Conservation (phyloP, 768 basidiomycete species). For the Phylloporus sp. region DNA sequence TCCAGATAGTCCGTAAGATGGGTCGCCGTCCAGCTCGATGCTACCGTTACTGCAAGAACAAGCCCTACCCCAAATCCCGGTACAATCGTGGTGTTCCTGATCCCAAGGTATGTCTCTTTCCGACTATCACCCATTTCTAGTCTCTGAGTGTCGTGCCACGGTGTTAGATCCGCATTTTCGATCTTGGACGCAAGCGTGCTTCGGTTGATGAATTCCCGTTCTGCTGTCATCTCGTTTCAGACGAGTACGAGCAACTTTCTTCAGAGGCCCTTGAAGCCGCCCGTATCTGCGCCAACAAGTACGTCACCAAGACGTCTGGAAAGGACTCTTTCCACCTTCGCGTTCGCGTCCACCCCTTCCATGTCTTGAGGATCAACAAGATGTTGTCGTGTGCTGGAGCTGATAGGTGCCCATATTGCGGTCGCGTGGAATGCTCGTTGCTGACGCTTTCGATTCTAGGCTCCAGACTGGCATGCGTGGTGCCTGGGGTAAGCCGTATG, state of each 20-base stretch:
- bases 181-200: constrained; percentile 93
- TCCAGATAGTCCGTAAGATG: constrained; percentile 44
- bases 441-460: constrained; percentile 33
- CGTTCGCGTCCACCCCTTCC: constrained; percentile 97
- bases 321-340: constrained; percentile 99
- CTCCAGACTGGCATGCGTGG: constrained; percentile 98
- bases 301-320: constrained; percentile 95
- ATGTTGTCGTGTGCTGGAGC: constrained; percentile 99
- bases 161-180: constrained; percentile 90
- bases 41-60: constrained; percentile 99
- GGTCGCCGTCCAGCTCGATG: constrained; percentile 97
- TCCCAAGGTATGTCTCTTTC: constrained; percentile 56
- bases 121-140: neutral
- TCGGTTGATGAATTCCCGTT: constrained; percentile 97
- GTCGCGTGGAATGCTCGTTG: fast-evolving
- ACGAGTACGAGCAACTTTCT: constrained; percentile 96
- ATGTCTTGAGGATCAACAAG: constrained; percentile 99
- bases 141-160: neutral
- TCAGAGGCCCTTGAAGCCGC: constrained; percentile 96
- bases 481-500: constrained; percentile 99
- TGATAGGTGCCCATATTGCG: constrained; percentile 60
- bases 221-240: constrained; percentile 93
- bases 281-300: constrained; percentile 99
- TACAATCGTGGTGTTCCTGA: constrained; percentile 99
- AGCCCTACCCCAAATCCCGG: constrained; percentile 92